Base-by-base conservation (phyloP, 148 eudicot genomes). In the Arbutus unedo region DNA sequence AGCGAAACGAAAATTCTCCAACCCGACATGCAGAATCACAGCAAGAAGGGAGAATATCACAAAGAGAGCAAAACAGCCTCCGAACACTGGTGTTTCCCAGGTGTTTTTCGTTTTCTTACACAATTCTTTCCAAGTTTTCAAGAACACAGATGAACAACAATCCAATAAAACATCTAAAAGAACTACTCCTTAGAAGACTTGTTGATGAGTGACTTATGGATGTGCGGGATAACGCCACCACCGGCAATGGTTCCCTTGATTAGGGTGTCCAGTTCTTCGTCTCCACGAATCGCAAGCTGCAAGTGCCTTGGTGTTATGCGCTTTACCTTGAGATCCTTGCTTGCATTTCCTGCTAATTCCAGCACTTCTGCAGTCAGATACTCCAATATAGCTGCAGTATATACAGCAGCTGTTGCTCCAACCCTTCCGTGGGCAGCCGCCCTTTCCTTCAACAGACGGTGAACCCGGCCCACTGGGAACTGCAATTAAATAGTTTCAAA, bases 391-490 rank as follows among this genome's bases (percentile, higher is more conserved):
- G 81, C 81, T 62, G 81, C 81, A 47, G 81, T 64, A 47, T 79
- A 79, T 18, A 79, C 81, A 45, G 81, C 72, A 41, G 81, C 81
- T 45, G 81, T 79, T n/a, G 81, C 81, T 21, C 81, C 81, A 55
- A 79, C 81, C 18, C 81, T 79, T 45, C 81, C 81, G 45, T 79
- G 48, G 21, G 81, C 10, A 57, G 81, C 43, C 2, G 50, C 83
- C 83, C 83, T 74, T 8, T 49, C 59, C 54, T 82, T 82, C 79
- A 82, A 49, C 11, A 82, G 79, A 45, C 83, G 83, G 55, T 82
- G 83, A 74, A 82, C 83, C 51, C 83, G 83, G 25, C 83, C 83
- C 70, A 82, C 83, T 0, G 83, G 83, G 57, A 82, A 82, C 83
- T 82, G 79, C 79, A 60, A 43, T 44, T n/a, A 54, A 53, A 77